Conservation (phyloP, 2,329 filamentous ascomycete genomes). For the Setomelanomma holmii region DNA sequence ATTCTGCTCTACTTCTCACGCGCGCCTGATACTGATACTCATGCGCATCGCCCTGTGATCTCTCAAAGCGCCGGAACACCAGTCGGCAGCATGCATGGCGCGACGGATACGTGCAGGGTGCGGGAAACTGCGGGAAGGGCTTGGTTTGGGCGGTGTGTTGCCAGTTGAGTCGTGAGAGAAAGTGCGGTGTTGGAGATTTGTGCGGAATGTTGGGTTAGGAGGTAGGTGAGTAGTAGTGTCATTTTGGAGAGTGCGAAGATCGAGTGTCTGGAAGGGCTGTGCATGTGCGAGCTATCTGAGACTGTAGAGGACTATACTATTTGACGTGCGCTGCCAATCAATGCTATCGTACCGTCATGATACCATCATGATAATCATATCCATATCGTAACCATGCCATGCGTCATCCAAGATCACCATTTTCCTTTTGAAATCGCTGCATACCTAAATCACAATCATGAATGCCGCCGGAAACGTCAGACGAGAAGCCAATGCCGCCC, state of each 20-base stretch:
- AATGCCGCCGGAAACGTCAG: not conserved
- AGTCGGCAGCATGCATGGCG: constrained; percentile 11
- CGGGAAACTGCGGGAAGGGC: constrained; percentile 9
- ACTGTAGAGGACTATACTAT: too few species aligned
- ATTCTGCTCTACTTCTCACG: too few species aligned
- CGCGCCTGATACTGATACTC: too few species aligned
- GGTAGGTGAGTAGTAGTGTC: not conserved
- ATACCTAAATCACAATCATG: constrained; percentile 1
- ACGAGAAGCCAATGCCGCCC: not conserved
- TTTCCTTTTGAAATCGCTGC: not conserved
- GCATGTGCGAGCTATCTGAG: too few species aligned
- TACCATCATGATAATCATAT: not conserved
- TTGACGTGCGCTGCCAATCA: too few species aligned
- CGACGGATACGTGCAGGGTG: constrained; percentile 2
- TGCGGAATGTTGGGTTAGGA: not conserved
- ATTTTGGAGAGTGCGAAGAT: too few species aligned
- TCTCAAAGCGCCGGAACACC: constrained; percentile 6
- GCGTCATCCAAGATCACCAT: too few species aligned
- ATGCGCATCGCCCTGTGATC: not conserved
- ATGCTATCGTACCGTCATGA: not conserved
- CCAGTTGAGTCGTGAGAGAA: not conserved
- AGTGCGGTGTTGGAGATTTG: not conserved
- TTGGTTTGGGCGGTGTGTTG: constrained; percentile 8
- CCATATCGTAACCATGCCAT: not conserved
- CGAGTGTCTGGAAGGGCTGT: too few species aligned